phyloP scores from a whole-genome alignment of 2,329 filamentous ascomycete genomes.

The Endoconidiophora laricicola region DNA sequence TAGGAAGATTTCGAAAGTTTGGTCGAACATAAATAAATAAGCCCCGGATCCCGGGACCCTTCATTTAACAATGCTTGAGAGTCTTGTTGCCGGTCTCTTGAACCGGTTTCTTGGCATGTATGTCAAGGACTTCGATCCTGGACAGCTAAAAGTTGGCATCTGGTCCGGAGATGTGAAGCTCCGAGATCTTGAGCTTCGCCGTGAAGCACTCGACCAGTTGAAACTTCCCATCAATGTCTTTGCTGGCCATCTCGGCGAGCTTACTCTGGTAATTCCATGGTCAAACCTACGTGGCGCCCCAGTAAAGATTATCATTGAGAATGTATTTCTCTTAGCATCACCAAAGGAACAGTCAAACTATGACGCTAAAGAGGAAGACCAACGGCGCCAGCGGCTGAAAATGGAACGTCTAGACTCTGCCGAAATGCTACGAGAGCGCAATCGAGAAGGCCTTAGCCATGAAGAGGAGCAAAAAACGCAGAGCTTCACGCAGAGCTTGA shows the following conservation, averaged over 20 bases:
- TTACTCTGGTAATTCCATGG: conserved; percentile 92
- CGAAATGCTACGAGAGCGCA: conserved; percentile 82
- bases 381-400: conserved; percentile 76
- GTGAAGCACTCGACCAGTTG: conserved; percentile 92
- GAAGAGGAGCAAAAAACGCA: conserved; percentile 97
- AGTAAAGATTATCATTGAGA: conserved; percentile 86
- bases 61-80: conserved; percentile 62
- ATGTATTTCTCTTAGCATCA: conserved; percentile 88
- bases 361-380: conserved; percentile 81
- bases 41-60: not conserved
- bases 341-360: conserved; percentile 92
- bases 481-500: conserved; percentile 87
- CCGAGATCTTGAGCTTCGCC: conserved; percentile 75
- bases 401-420: conserved; percentile 98
- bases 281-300: conserved; percentile 90
- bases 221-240: conserved; percentile 93
- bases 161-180: conserved; percentile 98
- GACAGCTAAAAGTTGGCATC: conserved; percentile 95
- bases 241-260: conserved; percentile 79
- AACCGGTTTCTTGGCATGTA: conserved; percentile 99
- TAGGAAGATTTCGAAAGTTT: no score
- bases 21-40: no score
- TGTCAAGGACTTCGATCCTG: conserved; percentile 97
- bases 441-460: conserved; percentile 77
- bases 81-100: conserved; percentile 86